phyloP scores from a whole-genome alignment of 148 eudicot genomes.

The Chenopodium berlandieri region DNA sequence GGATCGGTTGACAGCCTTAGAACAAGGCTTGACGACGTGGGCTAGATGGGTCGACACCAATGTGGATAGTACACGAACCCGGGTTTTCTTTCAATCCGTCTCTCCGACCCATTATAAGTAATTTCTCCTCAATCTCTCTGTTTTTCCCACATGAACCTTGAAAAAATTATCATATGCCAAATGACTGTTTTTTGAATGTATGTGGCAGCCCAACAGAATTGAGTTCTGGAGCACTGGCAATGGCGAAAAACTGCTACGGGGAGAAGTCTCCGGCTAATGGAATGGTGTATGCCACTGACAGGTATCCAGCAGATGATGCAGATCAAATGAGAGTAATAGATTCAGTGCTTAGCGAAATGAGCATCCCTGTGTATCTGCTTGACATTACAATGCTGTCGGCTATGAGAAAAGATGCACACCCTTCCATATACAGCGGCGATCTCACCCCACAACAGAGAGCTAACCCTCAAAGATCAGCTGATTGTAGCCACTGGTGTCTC shows the following conservation, averaged over 20 bases:
- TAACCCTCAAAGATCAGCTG: constrained; percentile 65
- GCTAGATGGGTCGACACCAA: constrained; percentile 77
- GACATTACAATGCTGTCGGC: constrained; percentile 78
- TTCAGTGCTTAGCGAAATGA: constrained; percentile 57
- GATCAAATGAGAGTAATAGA: constrained; percentile 55
- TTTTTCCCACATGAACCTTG: background rate
- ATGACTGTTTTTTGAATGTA: background rate
- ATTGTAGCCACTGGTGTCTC: constrained; percentile 93
- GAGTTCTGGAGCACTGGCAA: constrained; percentile 20
- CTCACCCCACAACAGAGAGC: constrained; percentile 66
- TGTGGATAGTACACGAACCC: constrained; percentile 48
- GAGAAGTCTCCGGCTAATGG: constrained; percentile 62
- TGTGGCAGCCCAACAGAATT: constrained; percentile 54
- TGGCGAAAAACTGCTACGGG: constrained; percentile 64
- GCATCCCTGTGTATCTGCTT: constrained; percentile 53
- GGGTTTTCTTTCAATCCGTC: constrained; percentile 75
- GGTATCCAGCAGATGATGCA: constrained; percentile 33
- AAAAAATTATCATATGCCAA: background rate
- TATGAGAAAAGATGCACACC: constrained; percentile 92
- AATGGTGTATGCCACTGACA: constrained; percentile 41
- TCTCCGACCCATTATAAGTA: constrained; percentile 93
- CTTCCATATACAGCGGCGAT: constrained; percentile 81
- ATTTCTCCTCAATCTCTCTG: background rate
- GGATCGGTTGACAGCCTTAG: constrained; percentile 69
- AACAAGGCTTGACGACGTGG: constrained; percentile 80